Percentiles rank a stretch among this genome's conserved stretches.
Evolutionary conservation across 75 land plant species (phyloP).

Genomic region (Isoetes taiwanensis): DNA sequence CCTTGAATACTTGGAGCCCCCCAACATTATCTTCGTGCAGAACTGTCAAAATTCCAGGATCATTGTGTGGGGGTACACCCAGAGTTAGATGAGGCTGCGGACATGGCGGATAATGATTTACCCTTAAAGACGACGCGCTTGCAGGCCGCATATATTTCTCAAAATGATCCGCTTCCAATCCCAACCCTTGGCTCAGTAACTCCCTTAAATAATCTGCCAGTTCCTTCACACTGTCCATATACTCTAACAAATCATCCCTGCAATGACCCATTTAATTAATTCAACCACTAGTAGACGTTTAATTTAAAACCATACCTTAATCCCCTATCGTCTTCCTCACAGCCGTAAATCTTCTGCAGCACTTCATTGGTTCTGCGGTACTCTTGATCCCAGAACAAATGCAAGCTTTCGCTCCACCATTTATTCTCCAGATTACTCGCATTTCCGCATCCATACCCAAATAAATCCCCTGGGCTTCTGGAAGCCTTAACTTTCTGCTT

Average conservation of each 20-base stretch:
- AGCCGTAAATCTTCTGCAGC: too few relatives aligned
- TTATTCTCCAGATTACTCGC: too few relatives aligned
- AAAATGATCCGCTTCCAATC: conserved; percentile 33
- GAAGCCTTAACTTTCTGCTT: too few relatives aligned
- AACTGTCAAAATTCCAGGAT: conserved; percentile 32
- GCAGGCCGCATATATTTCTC: conserved; percentile 26
- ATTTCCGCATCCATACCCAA: too few relatives aligned
- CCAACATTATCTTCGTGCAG: conserved; percentile 32
- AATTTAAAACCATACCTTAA: too few relatives aligned
- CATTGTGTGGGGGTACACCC: conserved; percentile 43
- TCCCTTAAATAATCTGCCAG: conserved; percentile 17
- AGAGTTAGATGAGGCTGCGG: conserved; percentile 53
- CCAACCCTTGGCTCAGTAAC: conserved; percentile 44
- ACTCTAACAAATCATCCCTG: conserved; percentile 27
- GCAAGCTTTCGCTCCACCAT: too few relatives aligned
- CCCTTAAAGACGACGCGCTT: conserved; percentile 19
- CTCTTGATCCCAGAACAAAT: too few relatives aligned
- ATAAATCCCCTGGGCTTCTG: too few relatives aligned
- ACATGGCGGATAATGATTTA: conserved; percentile 56
- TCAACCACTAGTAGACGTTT: too few relatives aligned
- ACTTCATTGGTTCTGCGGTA: too few relatives aligned
- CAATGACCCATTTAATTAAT: too few relatives aligned
- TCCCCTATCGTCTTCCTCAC: too few relatives aligned
- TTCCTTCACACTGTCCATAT: conserved; percentile 19
- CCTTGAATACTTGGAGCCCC: conserved; percentile 44